Base-by-base conservation (phyloP, 106 monocot genomes). In the Acorus gramineus region DNA sequence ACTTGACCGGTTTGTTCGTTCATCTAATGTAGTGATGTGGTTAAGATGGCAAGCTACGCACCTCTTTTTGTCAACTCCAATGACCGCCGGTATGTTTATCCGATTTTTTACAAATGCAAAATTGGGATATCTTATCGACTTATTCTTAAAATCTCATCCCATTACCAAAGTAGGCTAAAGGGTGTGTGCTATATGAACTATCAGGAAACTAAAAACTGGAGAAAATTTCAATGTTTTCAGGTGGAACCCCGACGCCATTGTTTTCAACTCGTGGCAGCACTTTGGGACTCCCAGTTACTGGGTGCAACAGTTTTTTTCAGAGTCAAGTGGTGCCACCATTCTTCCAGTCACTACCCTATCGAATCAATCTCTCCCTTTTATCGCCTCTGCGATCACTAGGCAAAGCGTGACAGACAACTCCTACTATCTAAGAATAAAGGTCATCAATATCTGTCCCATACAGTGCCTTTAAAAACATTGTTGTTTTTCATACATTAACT, bases 211-310 rank as follows among this genome's bases (percentile, higher is more conserved):
- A 28, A 28, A 28, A 28, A 28, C 1, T 28, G 28, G 28, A 28
- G 28, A 28, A 28, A 28, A 28, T 28, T 28, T 28, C 1, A 28
- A 28, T 28, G 28, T 28, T 28, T 28, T 28, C 57, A 87, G 96
- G 52, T 96, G 82, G 72, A 91, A 69, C 65, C 96, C 96, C 11
- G 91, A 96, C 77, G 87, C 96, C 11, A 88, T 96, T 59, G 90
- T 91, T 49, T 96, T 91, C 50, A 83, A 96, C 78, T 86, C 96
- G 64, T 80, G 84, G 82, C 86, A 87, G 72, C 76, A 81, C 6
- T 96, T 80, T 52, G 96, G 91, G 67, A 91, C 91, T 46, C 96
- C 96, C 4, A 96, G 85, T 69, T 96, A 96, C 65, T 96, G 96
- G 96, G 80, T 96, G 87, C 91, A 91, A 54, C 96, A 88, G 1